These are phyloP conservation scores for Penicillium verhagenii DNA, from an alignment of 495 filamentous ascomycete species.

Conservation along the genomic window DNA sequence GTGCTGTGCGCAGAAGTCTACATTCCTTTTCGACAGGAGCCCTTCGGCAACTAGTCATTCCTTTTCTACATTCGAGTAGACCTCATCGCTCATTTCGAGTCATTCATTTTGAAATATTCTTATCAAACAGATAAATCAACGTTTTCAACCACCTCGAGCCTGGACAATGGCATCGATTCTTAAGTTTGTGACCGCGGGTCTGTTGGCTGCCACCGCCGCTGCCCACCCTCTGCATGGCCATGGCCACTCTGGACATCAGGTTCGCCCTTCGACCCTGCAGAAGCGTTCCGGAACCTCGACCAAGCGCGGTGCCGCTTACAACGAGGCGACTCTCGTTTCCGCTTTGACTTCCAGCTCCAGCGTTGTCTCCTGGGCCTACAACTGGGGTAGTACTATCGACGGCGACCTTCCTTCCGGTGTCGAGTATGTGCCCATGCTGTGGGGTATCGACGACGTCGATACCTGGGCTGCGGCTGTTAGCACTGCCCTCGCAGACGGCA, in stretches of 20 bases:
- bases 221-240: background rate
- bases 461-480: constrained; percentile 52
- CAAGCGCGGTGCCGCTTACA: constrained; percentile 67
- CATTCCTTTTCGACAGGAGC: background rate
- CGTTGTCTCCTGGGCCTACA: constrained; percentile 60
- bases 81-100: background rate
- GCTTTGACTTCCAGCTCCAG: constrained; percentile 24
- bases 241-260: background rate
- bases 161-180: background rate
- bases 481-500: constrained; percentile 51
- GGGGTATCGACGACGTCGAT: constrained; percentile 46
- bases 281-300: background rate
- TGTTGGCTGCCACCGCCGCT: background rate
- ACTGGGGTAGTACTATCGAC: constrained; percentile 55
- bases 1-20: background rate
- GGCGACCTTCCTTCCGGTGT: constrained; percentile 31
- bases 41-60: background rate
- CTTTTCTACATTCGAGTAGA: background rate
- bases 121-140: background rate
- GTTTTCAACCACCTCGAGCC: background rate
- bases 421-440: constrained; percentile 66
- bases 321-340: constrained; percentile 50
- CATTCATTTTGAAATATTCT: background rate
- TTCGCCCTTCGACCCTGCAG: background rate
- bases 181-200: background rate